Evolutionary conservation across 2,329 filamentous ascomycete genomes (phyloP), one percentile per base, ranked within the genome.

Genomic region (Alternaria burnsii): DNA sequence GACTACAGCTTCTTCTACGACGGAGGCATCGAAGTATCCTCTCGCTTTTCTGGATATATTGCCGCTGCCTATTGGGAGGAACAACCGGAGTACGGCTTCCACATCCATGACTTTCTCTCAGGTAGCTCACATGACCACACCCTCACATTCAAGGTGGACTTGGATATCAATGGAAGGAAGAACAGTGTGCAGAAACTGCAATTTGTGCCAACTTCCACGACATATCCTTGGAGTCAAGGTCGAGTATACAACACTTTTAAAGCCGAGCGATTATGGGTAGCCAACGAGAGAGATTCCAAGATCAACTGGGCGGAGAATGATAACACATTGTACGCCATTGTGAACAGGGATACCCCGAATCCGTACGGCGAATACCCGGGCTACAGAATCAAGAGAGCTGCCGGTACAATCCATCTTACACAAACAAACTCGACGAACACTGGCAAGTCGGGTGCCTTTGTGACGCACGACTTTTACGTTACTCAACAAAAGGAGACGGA

Each of bases 401-500:
- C 65, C 1, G 62, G 62, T 7, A 56, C 62, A 16, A 58, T 68
- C 3, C 66, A 70, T 32, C 68, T 87, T 38, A 85, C 84, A 0
- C 80, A 85, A 14, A 54, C 79, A 30, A 80, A 86, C 66, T 85
- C 83, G 5, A 81, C 78, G 11, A 82, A 80, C 14, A 70, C 84
- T 0, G 77, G 72, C 11, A 81, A 83, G 36, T 78, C 83, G 0
- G 83, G 80, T 0, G 73, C 78, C 24, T 88, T 82, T 79, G 82
- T 84, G 3, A 80, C 79, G 18, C 78, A 85, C 62, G 82, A 88
- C 68, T 65, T 88, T 5, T 84, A 82, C 68, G 77, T 86, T 18
- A 80, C 84, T 2, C 76, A 78, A 58, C 83, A 80, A 7, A 83
- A 87, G 55, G 85, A 88, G 65, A 83, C 80, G 0, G 86, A 88